These are phyloP conservation scores for Kwoniella shivajii DNA, from an alignment of 1,284 basidiomycete species.

Conservation along the genomic window DNA sequence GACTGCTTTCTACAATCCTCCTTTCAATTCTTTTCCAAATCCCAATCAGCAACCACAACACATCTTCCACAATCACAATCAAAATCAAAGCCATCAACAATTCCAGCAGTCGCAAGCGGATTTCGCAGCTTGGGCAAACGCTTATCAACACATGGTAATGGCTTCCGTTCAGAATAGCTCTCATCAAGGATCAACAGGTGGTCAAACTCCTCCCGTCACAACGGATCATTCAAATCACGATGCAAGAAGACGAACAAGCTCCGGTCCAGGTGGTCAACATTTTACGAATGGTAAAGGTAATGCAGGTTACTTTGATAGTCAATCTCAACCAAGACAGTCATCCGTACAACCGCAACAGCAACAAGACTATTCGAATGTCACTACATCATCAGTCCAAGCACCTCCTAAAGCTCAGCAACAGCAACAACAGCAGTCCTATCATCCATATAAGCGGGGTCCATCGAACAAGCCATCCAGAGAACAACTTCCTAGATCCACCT, in stretches of 20 bases:
- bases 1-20: constrained; percentile 39
- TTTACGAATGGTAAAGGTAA: background rate
- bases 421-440: constrained; percentile 21
- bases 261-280: constrained; percentile 22
- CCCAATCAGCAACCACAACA: constrained; percentile 4
- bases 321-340: constrained; percentile 6
- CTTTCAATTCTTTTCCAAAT: constrained; percentile 22
- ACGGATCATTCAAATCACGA: constrained; percentile 21
- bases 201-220: constrained; percentile 20
- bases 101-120: constrained; percentile 44
- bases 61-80: constrained; percentile 12
- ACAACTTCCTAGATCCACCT: constrained; percentile 24
- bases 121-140: constrained; percentile 51
- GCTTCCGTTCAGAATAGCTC: constrained; percentile 28
- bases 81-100: constrained; percentile 38
- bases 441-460: constrained; percentile 41
- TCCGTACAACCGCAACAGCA: constrained; percentile 6
- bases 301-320: constrained; percentile 10
- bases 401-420: constrained; percentile 3
- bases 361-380: constrained; percentile 1
- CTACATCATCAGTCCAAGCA: background rate
- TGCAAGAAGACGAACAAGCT: constrained; percentile 31
- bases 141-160: constrained; percentile 51
- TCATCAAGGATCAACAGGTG: constrained; percentile 26
- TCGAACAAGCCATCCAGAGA: constrained; percentile 19